These are phyloP conservation scores for Fagopyrum homotropicum DNA, from an alignment of 148 eudicot species.

Conservation along the genomic window DNA sequence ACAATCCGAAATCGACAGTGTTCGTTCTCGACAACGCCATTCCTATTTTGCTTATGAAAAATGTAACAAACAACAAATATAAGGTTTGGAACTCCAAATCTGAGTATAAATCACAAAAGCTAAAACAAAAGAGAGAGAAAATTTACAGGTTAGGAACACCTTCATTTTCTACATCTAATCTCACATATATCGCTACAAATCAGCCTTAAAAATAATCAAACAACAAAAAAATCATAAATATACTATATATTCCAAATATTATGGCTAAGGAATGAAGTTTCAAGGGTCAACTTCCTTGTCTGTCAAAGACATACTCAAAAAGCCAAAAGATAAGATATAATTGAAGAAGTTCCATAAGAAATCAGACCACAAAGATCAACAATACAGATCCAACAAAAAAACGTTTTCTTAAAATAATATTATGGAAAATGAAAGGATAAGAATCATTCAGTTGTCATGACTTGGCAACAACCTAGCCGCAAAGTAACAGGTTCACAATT, in stretches of 20 bases:
- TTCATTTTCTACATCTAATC: neutral
- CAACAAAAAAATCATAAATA: constrained; percentile 3
- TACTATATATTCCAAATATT: neutral
- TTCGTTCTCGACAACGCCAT: constrained; percentile 10
- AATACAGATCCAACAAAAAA: neutral
- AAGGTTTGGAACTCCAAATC: neutral
- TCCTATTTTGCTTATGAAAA: neutral
- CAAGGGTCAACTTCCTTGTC: neutral
- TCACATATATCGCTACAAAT: neutral
- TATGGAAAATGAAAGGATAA: neutral
- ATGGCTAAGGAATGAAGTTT: neutral
- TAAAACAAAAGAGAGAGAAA: neutral
- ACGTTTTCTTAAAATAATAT: neutral
- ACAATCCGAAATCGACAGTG: constrained; percentile 3
- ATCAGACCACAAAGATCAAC: neutral
- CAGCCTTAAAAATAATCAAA: neutral
- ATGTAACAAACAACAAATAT: neutral
- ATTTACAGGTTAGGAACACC: neutral
- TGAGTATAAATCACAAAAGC: neutral
- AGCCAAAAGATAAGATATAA: neutral
- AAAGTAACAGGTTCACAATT: too few relatives aligned
- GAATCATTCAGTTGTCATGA: neutral
- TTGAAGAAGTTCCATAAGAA: neutral
- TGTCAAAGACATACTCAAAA: neutral
- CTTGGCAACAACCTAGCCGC: too few relatives aligned